Percentiles rank a stretch among this genome's conserved stretches.
Conservation (phyloP, 139 green algal species). For the Volvox africanus region DNA sequence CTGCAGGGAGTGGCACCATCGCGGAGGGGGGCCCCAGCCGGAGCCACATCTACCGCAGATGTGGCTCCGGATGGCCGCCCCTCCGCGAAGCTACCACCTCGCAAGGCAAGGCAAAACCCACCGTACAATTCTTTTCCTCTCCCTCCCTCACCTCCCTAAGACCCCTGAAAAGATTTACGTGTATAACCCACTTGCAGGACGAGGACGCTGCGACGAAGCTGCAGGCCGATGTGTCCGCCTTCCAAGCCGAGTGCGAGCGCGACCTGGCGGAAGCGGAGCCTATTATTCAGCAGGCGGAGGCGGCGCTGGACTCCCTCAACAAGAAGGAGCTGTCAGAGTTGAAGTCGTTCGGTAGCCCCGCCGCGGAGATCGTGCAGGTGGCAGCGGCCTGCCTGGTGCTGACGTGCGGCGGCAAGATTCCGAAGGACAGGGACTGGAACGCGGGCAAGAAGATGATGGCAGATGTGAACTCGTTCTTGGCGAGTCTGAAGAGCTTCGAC, state of each 20-base stretch:
- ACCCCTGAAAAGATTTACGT: too few relatives aligned
- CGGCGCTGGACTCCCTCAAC: constrained; percentile 91
- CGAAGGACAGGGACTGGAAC: constrained; percentile 90
- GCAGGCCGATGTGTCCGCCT: constrained; percentile 87
- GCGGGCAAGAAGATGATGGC: constrained; percentile 90
- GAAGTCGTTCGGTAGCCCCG: constrained; percentile 90
- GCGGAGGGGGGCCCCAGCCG: constrained; percentile 90
- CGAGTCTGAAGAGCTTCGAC: constrained; percentile 90
- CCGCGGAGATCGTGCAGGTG: constrained; percentile 91
- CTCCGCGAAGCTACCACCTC: too few relatives aligned
- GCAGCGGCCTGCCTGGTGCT: constrained; percentile 87
- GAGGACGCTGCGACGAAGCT: constrained; percentile 48
- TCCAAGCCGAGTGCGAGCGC: constrained; percentile 80
- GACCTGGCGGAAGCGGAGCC: constrained; percentile 91
- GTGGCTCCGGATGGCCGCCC: too few relatives aligned
- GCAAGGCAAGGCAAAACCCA: too few relatives aligned
- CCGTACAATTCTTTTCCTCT: too few relatives aligned
- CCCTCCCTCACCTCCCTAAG: too few relatives aligned
- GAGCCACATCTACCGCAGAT: constrained; percentile 82
- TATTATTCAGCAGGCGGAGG: constrained; percentile 82
- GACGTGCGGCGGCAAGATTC: constrained; percentile 74
- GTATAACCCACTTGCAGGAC: too few relatives aligned
- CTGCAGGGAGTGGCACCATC: constrained; percentile 79
- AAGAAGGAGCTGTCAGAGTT: constrained; percentile 91
- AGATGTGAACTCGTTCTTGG: constrained; percentile 92